Evolutionary conservation across 768 basidiomycete species (phyloP).

Genomic region (Clavaria fumosa): DNA sequence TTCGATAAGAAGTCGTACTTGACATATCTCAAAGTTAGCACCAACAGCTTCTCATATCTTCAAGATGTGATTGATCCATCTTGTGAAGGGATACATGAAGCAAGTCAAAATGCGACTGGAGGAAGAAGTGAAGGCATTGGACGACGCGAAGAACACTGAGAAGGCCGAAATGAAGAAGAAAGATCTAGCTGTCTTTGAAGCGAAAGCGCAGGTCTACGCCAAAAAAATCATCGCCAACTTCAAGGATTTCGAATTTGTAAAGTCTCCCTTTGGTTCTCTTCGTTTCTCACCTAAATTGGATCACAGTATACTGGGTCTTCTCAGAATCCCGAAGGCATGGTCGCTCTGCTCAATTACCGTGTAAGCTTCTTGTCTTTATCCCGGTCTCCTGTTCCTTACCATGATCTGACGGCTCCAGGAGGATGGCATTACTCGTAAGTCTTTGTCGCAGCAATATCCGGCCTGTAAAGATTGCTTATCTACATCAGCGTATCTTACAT

Average conservation of each 20-base stretch:
- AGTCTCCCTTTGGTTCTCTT: constrained; percentile 14
- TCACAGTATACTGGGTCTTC: constrained; percentile 50
- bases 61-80: constrained; percentile 1
- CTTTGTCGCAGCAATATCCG: background rate
- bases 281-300: constrained; percentile 1
- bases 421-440: constrained; percentile 73
- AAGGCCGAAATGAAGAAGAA: constrained; percentile 44
- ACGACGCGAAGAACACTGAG: no score
- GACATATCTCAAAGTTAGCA: constrained; percentile 61
- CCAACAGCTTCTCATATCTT: constrained; percentile 2
- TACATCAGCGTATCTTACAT: constrained; percentile 65
- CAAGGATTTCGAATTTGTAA: constrained; percentile 87
- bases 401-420: constrained; percentile 25
- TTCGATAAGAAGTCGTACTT: constrained; percentile 91
- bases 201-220: constrained; percentile 55
- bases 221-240: constrained; percentile 87
- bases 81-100: constrained; percentile 83
- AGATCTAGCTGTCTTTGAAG: constrained; percentile 62
- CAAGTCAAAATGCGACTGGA: no score
- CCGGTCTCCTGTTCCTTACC: background rate
- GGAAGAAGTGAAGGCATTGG: no score
- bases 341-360: constrained; percentile 90
- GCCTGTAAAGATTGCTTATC: constrained; percentile 8
- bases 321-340: constrained; percentile 86
- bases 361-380: constrained; percentile 23